Conservation (phyloP, 2,329 filamentous ascomycete genomes). For the Stemphylium lycopersici region DNA sequence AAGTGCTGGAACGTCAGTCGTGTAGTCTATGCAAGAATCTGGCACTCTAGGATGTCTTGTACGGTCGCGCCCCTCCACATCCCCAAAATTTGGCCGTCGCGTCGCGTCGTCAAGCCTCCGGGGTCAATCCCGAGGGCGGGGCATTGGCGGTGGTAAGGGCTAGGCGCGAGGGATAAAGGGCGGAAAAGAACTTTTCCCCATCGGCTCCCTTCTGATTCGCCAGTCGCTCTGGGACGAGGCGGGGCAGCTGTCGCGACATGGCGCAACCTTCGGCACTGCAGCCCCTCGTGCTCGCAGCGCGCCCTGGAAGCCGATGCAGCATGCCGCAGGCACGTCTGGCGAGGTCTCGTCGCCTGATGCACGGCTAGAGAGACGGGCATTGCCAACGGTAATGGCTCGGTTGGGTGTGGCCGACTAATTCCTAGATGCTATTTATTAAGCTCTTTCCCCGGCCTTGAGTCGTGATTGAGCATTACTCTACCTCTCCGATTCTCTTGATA, state of each 20-base stretch:
- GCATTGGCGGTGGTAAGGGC: constrained; percentile 13
- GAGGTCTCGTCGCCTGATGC: constrained; percentile 25
- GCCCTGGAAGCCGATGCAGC: constrained; percentile 22
- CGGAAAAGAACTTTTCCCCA: constrained; percentile 37
- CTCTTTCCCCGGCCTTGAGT: constrained; percentile 12
- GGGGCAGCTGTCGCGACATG: constrained; percentile 26
- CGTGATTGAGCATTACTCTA: not conserved
- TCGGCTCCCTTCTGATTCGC: constrained; percentile 61
- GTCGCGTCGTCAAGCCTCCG: constrained; percentile 21
- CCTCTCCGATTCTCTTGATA: not conserved
- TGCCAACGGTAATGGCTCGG: constrained; percentile 27
- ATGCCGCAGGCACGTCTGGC: constrained; percentile 24
- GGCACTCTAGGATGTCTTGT: not conserved
- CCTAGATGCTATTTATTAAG: constrained; percentile 25
- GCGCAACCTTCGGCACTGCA: constrained; percentile 29
- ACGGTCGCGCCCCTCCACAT: not conserved
- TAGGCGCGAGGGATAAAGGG: constrained; percentile 21
- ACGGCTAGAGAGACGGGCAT: constrained; percentile 32
- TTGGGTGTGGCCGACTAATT: constrained; percentile 13
- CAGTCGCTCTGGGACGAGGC: constrained; percentile 37
- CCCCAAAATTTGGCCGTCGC: constrained; percentile 6
- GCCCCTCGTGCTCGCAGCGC: constrained; percentile 7
- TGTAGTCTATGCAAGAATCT: not conserved
- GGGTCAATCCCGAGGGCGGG: constrained; percentile 31
- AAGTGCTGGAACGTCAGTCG: not conserved